Base-by-base conservation (phyloP, 257 asterid genomes). In the Linderniella brevidens region DNA sequence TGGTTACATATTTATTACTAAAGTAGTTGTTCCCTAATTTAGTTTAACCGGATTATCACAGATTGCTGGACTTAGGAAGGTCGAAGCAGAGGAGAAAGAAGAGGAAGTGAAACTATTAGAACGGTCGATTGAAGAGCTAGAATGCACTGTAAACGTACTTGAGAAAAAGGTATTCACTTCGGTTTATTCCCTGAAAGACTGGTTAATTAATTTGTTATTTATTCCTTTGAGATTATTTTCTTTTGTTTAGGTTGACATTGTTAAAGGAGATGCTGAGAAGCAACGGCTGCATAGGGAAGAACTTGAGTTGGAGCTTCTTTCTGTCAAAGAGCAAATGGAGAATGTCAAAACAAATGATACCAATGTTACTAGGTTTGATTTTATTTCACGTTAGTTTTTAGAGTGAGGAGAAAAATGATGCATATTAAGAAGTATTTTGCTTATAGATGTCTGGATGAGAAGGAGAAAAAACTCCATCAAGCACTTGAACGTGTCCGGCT, bases 241-340 rank as follows among this genome's bases (percentile, higher is more conserved):
- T 13, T 13, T 37, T 13, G 51, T 66, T 17, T 57, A 88, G 98
- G 87, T 77, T 53, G 92, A 67, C 42, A 68, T 85, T 56, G 80
- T 90, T 68, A 73, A 70, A 66, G 94, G 74, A 66, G 99, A 90
- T 62, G 94, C 96, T 64, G 99, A 85, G 65, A 69, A 77, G 64
- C 99, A 90, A 52, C 60, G 75, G 17, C 64, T 79, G 63, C 86
- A 85, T 64, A 81, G 99, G 64, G 99, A 81, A 72, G 96, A 90
- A 50, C 93, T 90, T 61, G 96, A 90, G 70, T 68, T 74, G 59
- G 99, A 90, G 65, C 88, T 90, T 79, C 87, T 78, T 37, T 55
- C 69, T 52, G 60, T 85, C 55, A 78, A 72, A 60, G 81, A 81
- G 63, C 92, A 90, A 54, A 75, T 85, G 94, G 82, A 67, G 13